These are phyloP conservation scores for Malassezia restricta DNA, from an alignment of 1,284 basidiomycete genomes.

Conservation along the genomic window DNA sequence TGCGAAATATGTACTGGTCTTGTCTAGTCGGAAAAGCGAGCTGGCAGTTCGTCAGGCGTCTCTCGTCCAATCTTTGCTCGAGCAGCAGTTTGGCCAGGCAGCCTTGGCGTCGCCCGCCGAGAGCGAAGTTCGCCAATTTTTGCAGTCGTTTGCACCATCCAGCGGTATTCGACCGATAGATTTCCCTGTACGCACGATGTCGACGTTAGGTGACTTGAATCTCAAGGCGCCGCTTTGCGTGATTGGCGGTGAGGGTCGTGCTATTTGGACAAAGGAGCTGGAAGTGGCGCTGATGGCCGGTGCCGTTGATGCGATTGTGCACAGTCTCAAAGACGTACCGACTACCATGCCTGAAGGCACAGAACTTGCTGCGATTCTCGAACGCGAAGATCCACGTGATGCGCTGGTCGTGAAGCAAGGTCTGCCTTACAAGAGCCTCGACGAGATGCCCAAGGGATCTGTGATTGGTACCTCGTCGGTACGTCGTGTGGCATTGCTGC, in stretches of 20 bases:
- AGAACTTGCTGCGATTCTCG: slow-evolving; percentile 69
- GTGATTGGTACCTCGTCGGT: slow-evolving; percentile 92
- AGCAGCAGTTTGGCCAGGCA: slow-evolving; percentile 26
- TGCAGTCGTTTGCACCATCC: slow-evolving; percentile 9
- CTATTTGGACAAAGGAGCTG: slow-evolving; percentile 88
- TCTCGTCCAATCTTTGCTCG: slow-evolving; percentile 36
- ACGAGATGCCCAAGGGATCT: slow-evolving; percentile 74
- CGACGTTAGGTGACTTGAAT: slow-evolving; percentile 82
- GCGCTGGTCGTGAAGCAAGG: slow-evolving; percentile 75
- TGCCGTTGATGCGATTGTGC: slow-evolving; percentile 80
- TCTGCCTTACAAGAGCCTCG: slow-evolving; percentile 57
- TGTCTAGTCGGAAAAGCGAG: slow-evolving; percentile 20
- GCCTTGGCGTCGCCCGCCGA: slow-evolving; percentile 24
- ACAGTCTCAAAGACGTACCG: slow-evolving; percentile 86
- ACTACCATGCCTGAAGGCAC: slow-evolving; percentile 73
- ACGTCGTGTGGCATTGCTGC: slow-evolving; percentile 78
- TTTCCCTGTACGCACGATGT: slow-evolving; percentile 61
- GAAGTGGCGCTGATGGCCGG: slow-evolving; percentile 66
- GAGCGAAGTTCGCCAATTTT: slow-evolving; percentile 15
- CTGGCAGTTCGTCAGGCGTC: slow-evolving; percentile 23
- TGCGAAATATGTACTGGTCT: slow-evolving; percentile 2
- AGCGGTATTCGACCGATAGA: slow-evolving; percentile 17
- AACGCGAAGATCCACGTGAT: slow-evolving; percentile 81
- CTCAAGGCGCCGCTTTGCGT: slow-evolving; percentile 56
- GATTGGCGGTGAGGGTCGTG: slow-evolving; percentile 54